Percentiles rank a stretch among this genome's conserved stretches.
Evolutionary conservation across 306 rosid genomes (phyloP).

Genomic region (Prunus kanzakura): DNA sequence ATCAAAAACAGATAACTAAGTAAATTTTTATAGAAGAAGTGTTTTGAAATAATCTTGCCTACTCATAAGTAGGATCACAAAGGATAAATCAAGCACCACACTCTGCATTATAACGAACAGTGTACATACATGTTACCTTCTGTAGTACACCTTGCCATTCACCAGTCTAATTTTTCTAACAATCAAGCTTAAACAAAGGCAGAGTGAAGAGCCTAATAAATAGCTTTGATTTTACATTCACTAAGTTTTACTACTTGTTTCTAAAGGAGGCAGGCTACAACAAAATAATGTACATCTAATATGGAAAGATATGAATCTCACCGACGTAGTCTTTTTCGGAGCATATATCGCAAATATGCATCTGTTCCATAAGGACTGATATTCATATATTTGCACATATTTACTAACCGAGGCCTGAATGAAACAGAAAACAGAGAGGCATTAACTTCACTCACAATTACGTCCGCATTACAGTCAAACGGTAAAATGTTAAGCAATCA

Average conservation of each 20-base stretch:
- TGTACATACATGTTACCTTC: background rate
- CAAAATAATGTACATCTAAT: background rate
- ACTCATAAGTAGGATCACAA: background rate
- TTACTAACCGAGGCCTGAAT: slow-evolving; percentile 89
- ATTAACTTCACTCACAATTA: background rate
- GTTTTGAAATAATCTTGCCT: background rate
- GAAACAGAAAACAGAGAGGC: slow-evolving; percentile 17
- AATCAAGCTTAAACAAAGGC: background rate
- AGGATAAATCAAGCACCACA: background rate
- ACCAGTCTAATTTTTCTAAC: background rate
- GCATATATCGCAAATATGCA: slow-evolving; percentile 91
- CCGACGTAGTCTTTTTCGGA: slow-evolving; percentile 69
- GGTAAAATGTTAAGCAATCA: background rate
- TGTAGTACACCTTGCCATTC: background rate
- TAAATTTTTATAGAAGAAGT: background rate
- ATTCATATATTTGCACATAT: slow-evolving; percentile 99
- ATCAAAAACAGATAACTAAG: background rate
- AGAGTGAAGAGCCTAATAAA: background rate
- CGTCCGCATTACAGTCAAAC: background rate
- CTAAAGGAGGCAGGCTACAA: background rate
- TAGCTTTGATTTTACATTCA: background rate
- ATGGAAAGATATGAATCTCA: slow-evolving; percentile 32
- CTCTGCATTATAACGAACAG: background rate
- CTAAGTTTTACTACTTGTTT: background rate
- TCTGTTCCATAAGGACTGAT: slow-evolving; percentile 85